A percentile compares a stretch with the other conserved stretches of the same genome.
These are phyloP conservation scores for Coniochaeta hoffmannii DNA, from an alignment of 2,329 filamentous ascomycete species.

Conservation along the genomic window DNA sequence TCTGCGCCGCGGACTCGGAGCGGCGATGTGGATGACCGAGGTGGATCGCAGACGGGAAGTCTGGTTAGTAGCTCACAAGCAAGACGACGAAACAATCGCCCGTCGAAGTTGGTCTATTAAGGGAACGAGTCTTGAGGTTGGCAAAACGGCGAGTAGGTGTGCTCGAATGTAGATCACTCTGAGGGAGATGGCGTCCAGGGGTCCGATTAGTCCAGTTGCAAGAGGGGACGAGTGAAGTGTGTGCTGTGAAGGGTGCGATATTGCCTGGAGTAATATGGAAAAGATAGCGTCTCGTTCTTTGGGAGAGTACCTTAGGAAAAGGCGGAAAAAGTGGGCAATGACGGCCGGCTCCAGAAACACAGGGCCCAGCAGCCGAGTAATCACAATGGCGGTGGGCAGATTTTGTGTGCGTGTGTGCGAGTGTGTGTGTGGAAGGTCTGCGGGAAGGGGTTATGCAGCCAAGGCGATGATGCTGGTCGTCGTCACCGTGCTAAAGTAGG, in stretches of 20 bases:
- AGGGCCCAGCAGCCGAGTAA: background rate
- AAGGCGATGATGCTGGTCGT: background rate
- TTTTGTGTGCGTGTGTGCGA: background rate
- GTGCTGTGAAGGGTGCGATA: background rate
- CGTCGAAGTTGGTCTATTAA: background rate
- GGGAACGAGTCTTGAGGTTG: background rate
- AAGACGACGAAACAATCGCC: background rate
- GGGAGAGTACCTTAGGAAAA: background rate
- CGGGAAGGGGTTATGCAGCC: slow-evolving; percentile 1
- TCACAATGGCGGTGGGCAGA: background rate
- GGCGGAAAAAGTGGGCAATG: background rate
- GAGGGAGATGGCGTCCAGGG: no score
- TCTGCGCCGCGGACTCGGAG: background rate
- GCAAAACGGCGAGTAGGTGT: background rate
- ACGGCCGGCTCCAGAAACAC: background rate
- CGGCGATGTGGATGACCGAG: background rate
- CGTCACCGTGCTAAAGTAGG: slow-evolving; percentile 3
- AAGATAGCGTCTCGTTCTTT: background rate
- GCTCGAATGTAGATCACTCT: no score
- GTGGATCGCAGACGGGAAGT: background rate
- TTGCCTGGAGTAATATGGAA: background rate
- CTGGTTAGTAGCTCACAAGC: background rate
- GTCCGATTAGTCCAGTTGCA: no score
- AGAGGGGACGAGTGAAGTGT: no score
- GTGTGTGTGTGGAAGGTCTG: background rate